Base-by-base conservation (phyloP, 2,329 filamentous ascomycete genomes). In the Pestalotiopsis sp. region DNA sequence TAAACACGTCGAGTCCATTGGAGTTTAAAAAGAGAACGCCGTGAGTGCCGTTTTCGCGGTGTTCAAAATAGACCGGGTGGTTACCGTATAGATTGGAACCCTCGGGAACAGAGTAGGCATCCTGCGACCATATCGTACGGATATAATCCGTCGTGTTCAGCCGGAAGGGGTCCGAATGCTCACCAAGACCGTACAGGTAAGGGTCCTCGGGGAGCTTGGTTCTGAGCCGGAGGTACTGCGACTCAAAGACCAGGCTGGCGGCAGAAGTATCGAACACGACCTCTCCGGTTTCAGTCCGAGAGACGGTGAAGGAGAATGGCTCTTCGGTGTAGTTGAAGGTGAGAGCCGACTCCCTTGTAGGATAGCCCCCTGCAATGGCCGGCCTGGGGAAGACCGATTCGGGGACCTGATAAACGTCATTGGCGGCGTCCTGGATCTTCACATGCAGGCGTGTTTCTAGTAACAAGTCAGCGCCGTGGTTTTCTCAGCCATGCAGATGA, bases 171-270 rank as follows among this genome's bases (percentile, higher is more conserved):
- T 94, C 92, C 2, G 87, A 90, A 76, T 94, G 91, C 79, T 95
- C 92, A 44, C 93, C 93, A 1, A 95, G 84, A 0, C 93, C 93
- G 75, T 96, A 96, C 5, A 96, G 81, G 73, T 91, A 88, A 0
- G 92, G 91, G 65, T 89, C 82, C 1, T 86, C 78, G 0, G 93
- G 92, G 11, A 96, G 82, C 69, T 83, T 86, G 1, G 92, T 94
- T 57, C 91, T 86, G 68, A 95, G 82, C 22, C 90, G 88, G 26
- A 96, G 79, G 73, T 94, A 96, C 77, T 96, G 92, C 11, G 88
- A 88, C 79, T 96, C 90, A 73, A 94, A 96, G 57, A 96, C 82
- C 11, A 96, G 80, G 9, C 84, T 82, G 3, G 87, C 86, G 1
- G 85, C 89, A 0, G 88, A 88, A 0, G 91, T 92, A 73, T 94